phyloP scores from a whole-genome alignment of 345 rosid genomes.

The Lenwebbia sp. region DNA sequence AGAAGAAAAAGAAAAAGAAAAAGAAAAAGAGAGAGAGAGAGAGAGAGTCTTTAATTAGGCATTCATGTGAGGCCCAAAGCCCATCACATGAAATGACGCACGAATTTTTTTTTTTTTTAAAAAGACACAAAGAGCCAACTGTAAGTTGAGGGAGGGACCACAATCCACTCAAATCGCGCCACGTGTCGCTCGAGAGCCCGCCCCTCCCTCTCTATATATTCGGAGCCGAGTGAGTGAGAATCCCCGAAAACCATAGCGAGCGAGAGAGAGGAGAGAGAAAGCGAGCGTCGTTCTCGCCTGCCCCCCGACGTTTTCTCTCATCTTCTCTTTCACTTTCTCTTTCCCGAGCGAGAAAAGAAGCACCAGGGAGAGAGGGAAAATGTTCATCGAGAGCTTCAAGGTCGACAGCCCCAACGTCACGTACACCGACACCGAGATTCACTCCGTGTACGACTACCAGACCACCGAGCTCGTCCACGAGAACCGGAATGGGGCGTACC shows the following conservation, averaged over 20 bases:
- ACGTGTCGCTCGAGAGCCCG: not conserved
- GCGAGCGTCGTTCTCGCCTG: not conserved
- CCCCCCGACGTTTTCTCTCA: not conserved
- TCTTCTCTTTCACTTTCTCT: not conserved
- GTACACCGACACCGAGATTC: slow-evolving; percentile 81
- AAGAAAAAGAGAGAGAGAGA: accelerated
- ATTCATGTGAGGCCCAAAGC: not conserved
- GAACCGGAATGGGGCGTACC: slow-evolving; percentile 60
- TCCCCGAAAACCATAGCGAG: too few species aligned
- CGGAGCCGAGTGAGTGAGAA: not conserved
- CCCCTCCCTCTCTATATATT: not conserved
- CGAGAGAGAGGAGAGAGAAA: not conserved
- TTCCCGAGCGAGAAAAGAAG: not conserved
- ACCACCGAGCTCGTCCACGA: slow-evolving; percentile 95
- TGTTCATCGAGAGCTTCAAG: slow-evolving; percentile 82
- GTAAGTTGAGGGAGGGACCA: not conserved
- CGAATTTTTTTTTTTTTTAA: too few species aligned
- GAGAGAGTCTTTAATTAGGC: not conserved
- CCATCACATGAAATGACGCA: not conserved
- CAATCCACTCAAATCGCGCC: slow-evolving; percentile 12
- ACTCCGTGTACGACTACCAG: slow-evolving; percentile 73
- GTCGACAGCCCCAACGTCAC: slow-evolving; percentile 84
- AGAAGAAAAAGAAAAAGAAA: not conserved
- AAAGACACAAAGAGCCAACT: too few species aligned
- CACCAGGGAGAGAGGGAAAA: not conserved